Conservation (phyloP, 331 rosid species). For the Acacia pycnantha region DNA sequence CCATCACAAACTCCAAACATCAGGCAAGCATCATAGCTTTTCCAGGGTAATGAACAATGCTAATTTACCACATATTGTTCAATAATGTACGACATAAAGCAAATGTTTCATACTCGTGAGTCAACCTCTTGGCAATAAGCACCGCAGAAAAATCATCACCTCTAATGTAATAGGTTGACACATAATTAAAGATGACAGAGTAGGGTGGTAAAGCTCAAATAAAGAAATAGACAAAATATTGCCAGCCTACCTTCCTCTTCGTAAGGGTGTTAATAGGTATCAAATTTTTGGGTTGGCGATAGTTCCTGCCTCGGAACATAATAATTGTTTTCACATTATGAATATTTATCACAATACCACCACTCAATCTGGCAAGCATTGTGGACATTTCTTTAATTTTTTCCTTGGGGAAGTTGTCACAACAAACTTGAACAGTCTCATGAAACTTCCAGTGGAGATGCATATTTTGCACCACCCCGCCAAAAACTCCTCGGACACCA, state of each 20-base stretch:
- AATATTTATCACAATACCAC: conserved; percentile 82
- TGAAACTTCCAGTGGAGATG: conserved; percentile 99
- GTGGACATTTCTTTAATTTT: conserved; percentile 95
- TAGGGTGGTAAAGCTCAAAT: neutral
- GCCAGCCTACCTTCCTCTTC: conserved; percentile 82
- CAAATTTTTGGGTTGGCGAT: conserved; percentile 93
- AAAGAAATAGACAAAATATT: neutral
- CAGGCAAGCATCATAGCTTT: neutral
- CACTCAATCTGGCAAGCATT: conserved; percentile 97
- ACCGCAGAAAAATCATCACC: neutral
- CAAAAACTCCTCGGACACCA: conserved; percentile 99
- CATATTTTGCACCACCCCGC: conserved; percentile 99
- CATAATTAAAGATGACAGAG: neutral
- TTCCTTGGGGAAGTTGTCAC: conserved; percentile 98
- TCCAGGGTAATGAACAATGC: conserved; percentile 15
- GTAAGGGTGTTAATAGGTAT: conserved; percentile 98
- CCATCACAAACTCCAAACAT: conserved; percentile 15
- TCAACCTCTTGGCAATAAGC: conserved; percentile 5
- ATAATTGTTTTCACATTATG: conserved; percentile 93
- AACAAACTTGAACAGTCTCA: conserved; percentile 96
- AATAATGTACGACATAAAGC: neutral
- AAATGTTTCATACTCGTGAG: neutral
- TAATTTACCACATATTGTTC: neutral
- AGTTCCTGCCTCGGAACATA: conserved; percentile 97
- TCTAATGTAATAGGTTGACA: neutral